Evolutionary conservation across 2,329 filamentous ascomycete species (phyloP), one percentile per base, ranked within the genome.

Genomic region (Macrophomina tecta): DNA sequence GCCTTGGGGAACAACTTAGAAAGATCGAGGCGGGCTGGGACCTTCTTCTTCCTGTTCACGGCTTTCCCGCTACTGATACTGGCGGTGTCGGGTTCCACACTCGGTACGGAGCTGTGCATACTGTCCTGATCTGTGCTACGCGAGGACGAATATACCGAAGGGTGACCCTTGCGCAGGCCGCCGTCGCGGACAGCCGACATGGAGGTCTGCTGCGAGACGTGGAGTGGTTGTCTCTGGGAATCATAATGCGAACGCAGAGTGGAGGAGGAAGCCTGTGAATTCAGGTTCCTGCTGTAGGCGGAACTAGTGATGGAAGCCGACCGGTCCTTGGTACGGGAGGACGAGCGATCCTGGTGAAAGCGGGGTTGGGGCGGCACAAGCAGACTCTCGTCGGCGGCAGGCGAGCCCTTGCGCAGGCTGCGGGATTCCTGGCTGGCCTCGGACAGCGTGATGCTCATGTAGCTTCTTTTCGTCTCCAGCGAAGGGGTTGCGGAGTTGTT

Each of bases 221-320:
- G 72, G 34, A 79, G 70, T 9, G 81, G 80, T 38, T 77, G 78
- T 55, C 69, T 77, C 49, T 77, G 74, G 38, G 80, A 70, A 63
- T 82, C 80, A 72, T 82, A 81, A 69, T 81, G 78, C 38, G 80
- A 80, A 63, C 76, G 78, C 70, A 81, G 73, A 40, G 79, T 81
- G 9, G 76, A 77, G 65, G 72, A 79, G 8, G 79, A 82, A 12
- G 72, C 70, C 53, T 77, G 72, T 18, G 73, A 71, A 18, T 73
- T 70, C 49, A 79, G 66, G 30, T 71, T 72, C 48, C 72, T 69
- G 69, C 72, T 74, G 61, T 72, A 58, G 8, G 32, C 32, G 14
- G 73, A 71, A 64, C 74, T 78, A 65, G 72, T 70, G 53, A 74
- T 71, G 1, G 77, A 76, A 40, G 69, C 72, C 6, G 70, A 70